Base-by-base conservation (phyloP, 345 rosid species). In the Camelina sativa region DNA sequence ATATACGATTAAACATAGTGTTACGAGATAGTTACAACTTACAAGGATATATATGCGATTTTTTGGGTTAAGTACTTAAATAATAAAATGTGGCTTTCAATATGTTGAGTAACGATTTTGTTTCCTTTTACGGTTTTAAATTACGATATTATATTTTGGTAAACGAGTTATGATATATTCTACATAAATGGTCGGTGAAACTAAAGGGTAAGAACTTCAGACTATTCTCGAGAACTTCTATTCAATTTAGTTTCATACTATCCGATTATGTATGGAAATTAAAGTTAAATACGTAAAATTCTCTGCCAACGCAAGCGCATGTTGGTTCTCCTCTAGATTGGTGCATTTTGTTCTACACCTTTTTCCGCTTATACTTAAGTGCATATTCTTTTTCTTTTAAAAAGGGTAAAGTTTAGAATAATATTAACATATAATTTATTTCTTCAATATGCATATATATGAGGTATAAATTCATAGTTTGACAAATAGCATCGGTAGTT, bases 251-350 rank as follows among this genome's bases (percentile, higher is more conserved):
- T 54, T 54, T 41, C 46, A 25, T 13, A 32, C 53, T 44, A 44
- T 44, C 17, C 28, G 28, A 20, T 34, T 64, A 4, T 71, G 37
- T 50, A n/a, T 57, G 38, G 13, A 51, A 71, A 56, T 7, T n/a
- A 66, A 20, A 55, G 25, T 34, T 44, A 20, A 6, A 10, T 3
- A 20, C 34, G 48, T 8, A 13, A 20, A 56, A 32, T 65, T 73
- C 20, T 43, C 67, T 59, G 67, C 34, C 52, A 66, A 37, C 48
- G 67, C 54, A 75, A 66, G 53, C 46, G 78, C 67, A 67, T 59
- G 73, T 76, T 62, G 74, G 79, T 69, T 62, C 69, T 69, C 74
- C 62, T 69, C 79, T 61, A 69, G 65, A 69, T 76, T 54, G 58
- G 57, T 69, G 79, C 79, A 61, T 40, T 34, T 44, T 44, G 15